A percentile compares a stretch with the other conserved stretches of the same genome.
These are phyloP conservation scores for Calonectria montana DNA, from an alignment of 2,329 filamentous ascomycete species.

Conservation along the genomic window DNA sequence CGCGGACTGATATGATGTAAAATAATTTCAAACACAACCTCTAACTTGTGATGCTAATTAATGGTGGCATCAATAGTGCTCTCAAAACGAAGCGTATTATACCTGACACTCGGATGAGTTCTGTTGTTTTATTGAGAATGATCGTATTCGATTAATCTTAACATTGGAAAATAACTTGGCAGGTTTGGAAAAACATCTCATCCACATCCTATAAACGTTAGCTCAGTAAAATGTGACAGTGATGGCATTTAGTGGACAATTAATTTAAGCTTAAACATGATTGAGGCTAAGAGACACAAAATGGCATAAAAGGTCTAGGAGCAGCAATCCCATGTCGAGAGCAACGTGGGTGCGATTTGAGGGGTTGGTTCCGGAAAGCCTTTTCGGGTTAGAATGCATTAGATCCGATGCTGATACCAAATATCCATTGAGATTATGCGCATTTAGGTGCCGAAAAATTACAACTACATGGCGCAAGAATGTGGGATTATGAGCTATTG, in stretches of 20 bases:
- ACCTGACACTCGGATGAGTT: too few species aligned
- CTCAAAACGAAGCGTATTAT: neutral
- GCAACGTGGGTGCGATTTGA: neutral
- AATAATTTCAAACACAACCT: neutral
- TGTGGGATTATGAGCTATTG: conserved; percentile 17
- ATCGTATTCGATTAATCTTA: neutral
- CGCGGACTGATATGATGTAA: neutral
- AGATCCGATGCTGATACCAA: neutral
- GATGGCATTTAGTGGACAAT: neutral
- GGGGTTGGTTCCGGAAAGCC: neutral
- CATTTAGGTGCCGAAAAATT: neutral
- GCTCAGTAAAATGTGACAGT: too few species aligned
- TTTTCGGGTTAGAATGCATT: neutral
- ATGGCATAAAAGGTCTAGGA: neutral
- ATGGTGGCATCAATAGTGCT: too few species aligned
- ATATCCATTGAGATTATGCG: neutral
- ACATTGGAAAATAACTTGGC: neutral
- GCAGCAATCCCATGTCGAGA: neutral
- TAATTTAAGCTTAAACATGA: neutral
- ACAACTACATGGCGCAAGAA: conserved; percentile 16
- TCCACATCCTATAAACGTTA: neutral
- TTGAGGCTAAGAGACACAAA: neutral
- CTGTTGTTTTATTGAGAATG: neutral
- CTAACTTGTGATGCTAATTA: neutral
- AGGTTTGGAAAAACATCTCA: neutral